phyloP scores from a whole-genome alignment of 192 early-diverging fungal genomes.

The Spizellomyces punctatus region DNA sequence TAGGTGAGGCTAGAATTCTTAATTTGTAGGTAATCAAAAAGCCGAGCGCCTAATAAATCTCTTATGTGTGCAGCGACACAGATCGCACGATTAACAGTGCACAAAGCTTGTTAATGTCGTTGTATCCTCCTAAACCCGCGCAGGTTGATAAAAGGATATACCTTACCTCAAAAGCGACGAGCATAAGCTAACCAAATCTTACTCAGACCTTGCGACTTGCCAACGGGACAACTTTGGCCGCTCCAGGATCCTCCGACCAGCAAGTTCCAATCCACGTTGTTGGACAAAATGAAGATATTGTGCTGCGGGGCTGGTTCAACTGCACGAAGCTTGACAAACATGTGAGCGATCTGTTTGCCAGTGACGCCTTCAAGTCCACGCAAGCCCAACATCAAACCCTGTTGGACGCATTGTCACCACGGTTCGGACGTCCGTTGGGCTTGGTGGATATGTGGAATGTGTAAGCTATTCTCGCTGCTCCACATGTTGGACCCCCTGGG shows the following conservation, averaged over 20 bases:
- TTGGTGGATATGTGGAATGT: slow-evolving; percentile 33
- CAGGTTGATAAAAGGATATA: neutral
- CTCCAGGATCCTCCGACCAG: slow-evolving; percentile 3
- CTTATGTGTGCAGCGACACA: slow-evolving; percentile 3
- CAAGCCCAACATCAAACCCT: neutral
- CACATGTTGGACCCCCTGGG: too few relatives aligned
- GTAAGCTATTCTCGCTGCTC: neutral
- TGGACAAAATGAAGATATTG: slow-evolving; percentile 16
- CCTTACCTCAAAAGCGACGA: too few relatives aligned
- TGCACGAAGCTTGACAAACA: slow-evolving; percentile 18
- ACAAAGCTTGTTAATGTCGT: neutral
- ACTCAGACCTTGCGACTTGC: slow-evolving; percentile 13
- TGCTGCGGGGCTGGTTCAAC: slow-evolving; percentile 31
- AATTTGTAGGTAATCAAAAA: too few relatives aligned
- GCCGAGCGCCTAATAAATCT: neutral
- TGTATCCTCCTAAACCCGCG: neutral
- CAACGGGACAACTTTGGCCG: slow-evolving; percentile 11
- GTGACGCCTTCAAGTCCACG: neutral
- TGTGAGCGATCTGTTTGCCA: neutral
- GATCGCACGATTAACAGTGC: slow-evolving; percentile 9
- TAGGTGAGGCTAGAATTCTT: neutral
- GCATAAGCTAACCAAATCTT: too few relatives aligned
- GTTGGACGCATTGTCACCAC: slow-evolving; percentile 4
- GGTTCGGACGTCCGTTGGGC: slow-evolving; percentile 3
- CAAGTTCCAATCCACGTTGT: slow-evolving; percentile 26